Base-by-base conservation (phyloP, 1,284 basidiomycete genomes). In the Cryptococcus jaspeensis region DNA sequence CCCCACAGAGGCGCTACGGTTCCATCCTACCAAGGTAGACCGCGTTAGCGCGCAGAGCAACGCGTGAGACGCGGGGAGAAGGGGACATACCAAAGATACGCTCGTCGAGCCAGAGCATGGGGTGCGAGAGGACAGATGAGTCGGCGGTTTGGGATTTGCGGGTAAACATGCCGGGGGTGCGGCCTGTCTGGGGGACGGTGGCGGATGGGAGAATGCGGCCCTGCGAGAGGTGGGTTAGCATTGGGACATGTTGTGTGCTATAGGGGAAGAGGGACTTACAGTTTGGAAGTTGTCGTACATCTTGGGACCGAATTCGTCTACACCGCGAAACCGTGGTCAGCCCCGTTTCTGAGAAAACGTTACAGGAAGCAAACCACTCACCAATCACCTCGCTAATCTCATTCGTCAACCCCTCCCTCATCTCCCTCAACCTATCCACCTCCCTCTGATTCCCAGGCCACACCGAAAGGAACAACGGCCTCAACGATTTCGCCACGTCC, bases 401-500 rank as follows among this genome's bases (percentile, higher is more conserved):
- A 66, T 91, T 89, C 1, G 92, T 83, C 35, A 99, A 84, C 42
- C 85, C 81, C 51, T 86, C 81, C 51, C 96, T 84, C 82, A 87
- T 90, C 20, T 83, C 80, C 72, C 92, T 91, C 44, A 98, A 80
- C 64, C 84, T 85, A 61, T 90, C 83, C 9, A 99, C 84, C 42
- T 88, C 88, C 50, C 85, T 84, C 71, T 94, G 89, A 74, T 96
- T 93, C 37, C 93, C 92, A 5, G 96, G 95, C 60, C 93, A 82
- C 38, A 99, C 81, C 20, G 92, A 89, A 58, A 99, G 83, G 66
- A 99, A 82, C 54, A 99, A 83, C 12, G 96, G 96, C 38, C 91
- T 86, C 18, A 99, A 81, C 25, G 93, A 95, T 77, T 99, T 99
- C 63, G 96, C 83, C 37, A 99, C 93, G 72, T 99, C 96, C 85